A percentile compares a stretch with the other conserved stretches of the same genome.
Evolutionary conservation across 2,329 filamentous ascomycete species (phyloP).

Genomic region (Claviceps arundinis): DNA sequence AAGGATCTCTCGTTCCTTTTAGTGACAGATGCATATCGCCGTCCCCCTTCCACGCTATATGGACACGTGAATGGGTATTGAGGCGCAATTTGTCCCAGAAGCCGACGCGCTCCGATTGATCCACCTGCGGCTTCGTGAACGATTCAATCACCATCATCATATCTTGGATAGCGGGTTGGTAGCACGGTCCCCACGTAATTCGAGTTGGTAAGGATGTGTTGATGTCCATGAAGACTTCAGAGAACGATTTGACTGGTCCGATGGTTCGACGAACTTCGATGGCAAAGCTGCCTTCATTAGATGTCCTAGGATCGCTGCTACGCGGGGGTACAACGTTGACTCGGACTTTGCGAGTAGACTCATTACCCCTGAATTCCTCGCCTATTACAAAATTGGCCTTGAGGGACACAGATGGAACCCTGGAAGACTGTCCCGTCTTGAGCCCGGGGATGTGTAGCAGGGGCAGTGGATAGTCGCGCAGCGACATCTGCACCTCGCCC

Average conservation of each 20-base stretch:
- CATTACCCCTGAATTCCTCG: conserved; percentile 73
- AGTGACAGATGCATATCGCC: conserved; percentile 89
- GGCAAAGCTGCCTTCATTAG: conserved; percentile 53
- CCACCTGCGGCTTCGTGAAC: conserved; percentile 90
- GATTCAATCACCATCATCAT: conserved; percentile 99
- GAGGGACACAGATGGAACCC: conserved; percentile 69
- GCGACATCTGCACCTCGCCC: conserved; percentile 73
- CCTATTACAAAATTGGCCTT: conserved; percentile 90
- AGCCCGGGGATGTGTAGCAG: conserved; percentile 80
- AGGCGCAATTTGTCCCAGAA: conserved; percentile 99
- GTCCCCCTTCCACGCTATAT: conserved; percentile 84
- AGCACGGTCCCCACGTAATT: conserved; percentile 94
- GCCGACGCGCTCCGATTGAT: conserved; percentile 83
- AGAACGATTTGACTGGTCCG: conserved; percentile 91
- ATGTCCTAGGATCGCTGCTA: conserved; percentile 39
- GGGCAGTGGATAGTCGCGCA: conserved; percentile 89
- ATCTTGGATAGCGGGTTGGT: conserved; percentile 94
- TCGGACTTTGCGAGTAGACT: conserved; percentile 67
- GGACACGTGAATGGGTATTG: conserved; percentile 83
- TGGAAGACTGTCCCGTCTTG: conserved; percentile 63
- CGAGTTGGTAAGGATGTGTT: conserved; percentile 85
- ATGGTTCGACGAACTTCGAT: conserved; percentile 85
- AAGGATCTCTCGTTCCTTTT: conserved; percentile 86
- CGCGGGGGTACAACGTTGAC: conserved; percentile 71
- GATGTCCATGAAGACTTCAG: conserved; percentile 81